Base-by-base conservation (phyloP, 2,329 filamentous ascomycete species). In the Hypoxylon sp. region DNA sequence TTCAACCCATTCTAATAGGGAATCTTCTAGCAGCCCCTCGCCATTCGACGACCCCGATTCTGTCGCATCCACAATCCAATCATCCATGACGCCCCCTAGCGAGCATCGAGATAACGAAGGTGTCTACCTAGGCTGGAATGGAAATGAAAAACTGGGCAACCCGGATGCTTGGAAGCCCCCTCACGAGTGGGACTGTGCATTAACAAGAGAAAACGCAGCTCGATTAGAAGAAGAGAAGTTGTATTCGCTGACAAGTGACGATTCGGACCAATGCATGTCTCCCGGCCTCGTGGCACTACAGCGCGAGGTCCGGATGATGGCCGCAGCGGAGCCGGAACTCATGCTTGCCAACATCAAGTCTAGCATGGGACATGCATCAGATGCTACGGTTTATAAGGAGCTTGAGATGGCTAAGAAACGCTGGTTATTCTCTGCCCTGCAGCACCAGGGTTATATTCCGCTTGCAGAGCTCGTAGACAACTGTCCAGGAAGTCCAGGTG, bases 361-460 rank as follows among this genome's bases (percentile, higher is more conserved):
- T 66, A 79, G 80, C 43, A 83, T 82, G 78, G 78, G 79, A 8
- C 75, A 74, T 20, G 76, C 80, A 11, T 73, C 77, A 0, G 81
- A 85, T 56, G 78, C 82, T 2, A 80, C 77, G 37, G 74, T 85
- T 19, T 84, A 82, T 68, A 79, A 80, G 68, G 81, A 84, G 52
- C 70, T 85, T 3, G 84, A 85, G 59, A 77, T 85, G 49, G 83
- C 85, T 64, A 85, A 85, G 71, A 85, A 87, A 69, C 76, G 84
- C 41, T 89, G 87, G 87, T 84, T 92, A 78, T 78, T 89, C 32
- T 87, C 84, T 26, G 82, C 82, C 1, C 76, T 91, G 54, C 80
- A 79, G 78, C 65, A 78, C 81, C 70, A 81, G 79, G 71, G 70
- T 37, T 79, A 80, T 30, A 67, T 72, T 7, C 59, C 72, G 11